phyloP scores from a whole-genome alignment of 1,284 basidiomycete genomes.

The Tilletia caries region DNA sequence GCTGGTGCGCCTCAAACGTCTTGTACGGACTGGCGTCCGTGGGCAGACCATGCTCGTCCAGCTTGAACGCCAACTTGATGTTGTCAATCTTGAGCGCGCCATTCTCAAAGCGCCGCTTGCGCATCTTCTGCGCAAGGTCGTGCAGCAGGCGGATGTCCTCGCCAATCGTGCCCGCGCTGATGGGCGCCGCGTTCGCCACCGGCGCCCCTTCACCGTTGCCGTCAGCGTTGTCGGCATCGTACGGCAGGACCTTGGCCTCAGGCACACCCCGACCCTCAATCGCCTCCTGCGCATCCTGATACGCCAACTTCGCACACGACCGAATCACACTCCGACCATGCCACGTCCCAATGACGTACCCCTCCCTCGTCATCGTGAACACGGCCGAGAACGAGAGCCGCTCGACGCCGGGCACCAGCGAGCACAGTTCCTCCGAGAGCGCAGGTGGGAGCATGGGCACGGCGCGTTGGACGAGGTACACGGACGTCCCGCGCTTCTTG shows the following conservation, averaged over 20 bases:
- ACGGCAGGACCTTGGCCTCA: constrained; percentile 21
- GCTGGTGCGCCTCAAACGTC: constrained; percentile 69
- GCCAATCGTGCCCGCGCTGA: constrained; percentile 62
- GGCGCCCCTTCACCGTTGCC: constrained; percentile 44
- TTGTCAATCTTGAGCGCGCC: constrained; percentile 76
- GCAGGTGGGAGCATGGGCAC: constrained; percentile 94
- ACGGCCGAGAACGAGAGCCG: constrained; percentile 78
- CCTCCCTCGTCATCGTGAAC: constrained; percentile 70
- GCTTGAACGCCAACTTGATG: constrained; percentile 62
- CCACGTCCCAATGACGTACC: constrained; percentile 77
- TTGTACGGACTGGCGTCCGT: constrained; percentile 70
- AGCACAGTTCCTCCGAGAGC: constrained; percentile 87
- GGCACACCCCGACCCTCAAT: constrained; percentile 67
- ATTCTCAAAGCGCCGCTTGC: constrained; percentile 61
- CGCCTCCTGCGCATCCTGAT: constrained; percentile 73
- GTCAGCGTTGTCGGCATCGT: not conserved
- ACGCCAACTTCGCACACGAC: constrained; percentile 80
- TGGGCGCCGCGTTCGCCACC: constrained; percentile 60
- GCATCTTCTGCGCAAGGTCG: constrained; percentile 14
- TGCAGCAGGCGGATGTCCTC: constrained; percentile 72
- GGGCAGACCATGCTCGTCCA: constrained; percentile 80
- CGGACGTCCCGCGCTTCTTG: constrained; percentile 90
- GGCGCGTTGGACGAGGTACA: constrained; percentile 89
- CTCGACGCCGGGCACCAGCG: constrained; percentile 78
- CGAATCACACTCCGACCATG: constrained; percentile 90